Conservation (phyloP, 768 basidiomycete genomes). For the Dendrothele bispora region DNA sequence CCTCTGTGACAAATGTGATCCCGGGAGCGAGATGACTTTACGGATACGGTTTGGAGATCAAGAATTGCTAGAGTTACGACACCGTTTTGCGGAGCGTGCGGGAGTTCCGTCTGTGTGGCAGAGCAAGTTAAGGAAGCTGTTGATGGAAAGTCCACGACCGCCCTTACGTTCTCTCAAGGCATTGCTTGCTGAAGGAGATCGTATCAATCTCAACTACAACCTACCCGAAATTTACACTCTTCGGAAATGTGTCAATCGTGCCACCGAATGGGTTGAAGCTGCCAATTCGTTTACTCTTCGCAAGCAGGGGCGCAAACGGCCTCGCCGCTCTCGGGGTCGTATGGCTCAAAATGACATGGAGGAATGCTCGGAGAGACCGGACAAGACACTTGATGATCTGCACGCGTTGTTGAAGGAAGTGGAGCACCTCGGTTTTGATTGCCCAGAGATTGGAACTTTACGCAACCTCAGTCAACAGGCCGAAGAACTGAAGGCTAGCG, state of each 20-base stretch:
- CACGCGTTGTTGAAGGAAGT: constrained; percentile 70
- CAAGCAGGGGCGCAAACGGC: constrained; percentile 79
- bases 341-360: constrained; percentile 45
- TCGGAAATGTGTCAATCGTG: constrained; percentile 76
- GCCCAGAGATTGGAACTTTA: constrained; percentile 67
- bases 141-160: constrained; percentile 72
- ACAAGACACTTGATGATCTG: constrained; percentile 70
- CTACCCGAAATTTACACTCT: constrained; percentile 72
- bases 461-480: constrained; percentile 57
- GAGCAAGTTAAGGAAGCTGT: constrained; percentile 60
- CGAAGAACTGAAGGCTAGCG: constrained; percentile 61
- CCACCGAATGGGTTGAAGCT: constrained; percentile 86
- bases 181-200: constrained; percentile 86
- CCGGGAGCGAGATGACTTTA: constrained; percentile 53
- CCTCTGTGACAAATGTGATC: constrained; percentile 66
- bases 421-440: constrained; percentile 80
- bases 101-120: constrained; percentile 76
- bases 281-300: constrained; percentile 78
- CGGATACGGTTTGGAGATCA: constrained; percentile 82
- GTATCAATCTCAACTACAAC: constrained; percentile 58
- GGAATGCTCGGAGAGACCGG: constrained; percentile 68
- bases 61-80: constrained; percentile 67
- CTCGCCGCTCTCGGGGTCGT: constrained; percentile 60
- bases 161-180: constrained; percentile 75
- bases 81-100: constrained; percentile 70